Conservation (phyloP, 768 basidiomycete species). For the Kwoniella sp. region DNA sequence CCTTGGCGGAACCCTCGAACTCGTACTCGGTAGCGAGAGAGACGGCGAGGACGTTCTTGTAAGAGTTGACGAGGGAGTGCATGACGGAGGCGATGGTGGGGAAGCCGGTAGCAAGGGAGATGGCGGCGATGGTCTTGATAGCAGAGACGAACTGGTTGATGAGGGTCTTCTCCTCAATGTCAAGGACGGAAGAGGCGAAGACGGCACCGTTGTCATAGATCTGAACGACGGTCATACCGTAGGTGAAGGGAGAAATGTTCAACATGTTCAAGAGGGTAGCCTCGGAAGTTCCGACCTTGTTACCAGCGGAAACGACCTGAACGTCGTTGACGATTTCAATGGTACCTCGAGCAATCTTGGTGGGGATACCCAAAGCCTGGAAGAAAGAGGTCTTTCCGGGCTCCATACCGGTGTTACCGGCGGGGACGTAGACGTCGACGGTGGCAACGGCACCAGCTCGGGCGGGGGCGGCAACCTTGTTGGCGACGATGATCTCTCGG, state of each 20-base stretch:
- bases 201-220: slow-evolving; percentile 92
- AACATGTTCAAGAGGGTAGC: slow-evolving; percentile 99
- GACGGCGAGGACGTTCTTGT: slow-evolving; percentile 95
- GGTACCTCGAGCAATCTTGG: slow-evolving; percentile 99
- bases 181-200: slow-evolving; percentile 86
- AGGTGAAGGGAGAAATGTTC: slow-evolving; percentile 99
- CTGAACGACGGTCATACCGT: slow-evolving; percentile 97
- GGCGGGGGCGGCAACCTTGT: slow-evolving; percentile 98
- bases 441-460: slow-evolving; percentile 97
- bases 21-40: slow-evolving; percentile 89
- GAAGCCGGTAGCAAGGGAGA: slow-evolving; percentile 94
- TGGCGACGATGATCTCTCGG: slow-evolving; percentile 87
- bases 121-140: slow-evolving; percentile 91
- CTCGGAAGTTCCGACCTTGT: slow-evolving; percentile 94
- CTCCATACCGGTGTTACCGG: slow-evolving; percentile 99
- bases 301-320: slow-evolving; percentile 88
- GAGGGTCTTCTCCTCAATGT: slow-evolving; percentile 87
- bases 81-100: slow-evolving; percentile 91
- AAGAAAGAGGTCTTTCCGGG: slow-evolving; percentile 99
- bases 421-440: slow-evolving; percentile 86
- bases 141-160: slow-evolving; percentile 88
- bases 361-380: slow-evolving; percentile 99
- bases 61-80: slow-evolving; percentile 96
- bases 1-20: slow-evolving; percentile 92
- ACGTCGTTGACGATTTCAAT: slow-evolving; percentile 99